These are phyloP conservation scores for Jacaranda mimosifolia DNA, from an alignment of 257 asterid genomes.

Conservation along the genomic window DNA sequence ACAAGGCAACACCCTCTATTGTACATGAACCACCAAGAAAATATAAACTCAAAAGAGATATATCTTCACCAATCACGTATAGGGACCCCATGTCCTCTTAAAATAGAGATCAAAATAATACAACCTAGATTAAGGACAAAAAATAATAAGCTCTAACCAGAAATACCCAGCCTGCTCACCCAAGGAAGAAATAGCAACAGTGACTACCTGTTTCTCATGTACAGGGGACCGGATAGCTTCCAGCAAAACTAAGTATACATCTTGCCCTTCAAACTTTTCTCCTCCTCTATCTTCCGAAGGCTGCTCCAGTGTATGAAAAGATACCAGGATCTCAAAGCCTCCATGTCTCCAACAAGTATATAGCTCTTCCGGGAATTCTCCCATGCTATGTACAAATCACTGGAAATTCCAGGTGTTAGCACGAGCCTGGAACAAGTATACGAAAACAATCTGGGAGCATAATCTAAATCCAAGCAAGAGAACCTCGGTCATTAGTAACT, in stretches of 20 bases:
- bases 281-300: slow-evolving; percentile 28
- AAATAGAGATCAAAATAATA: slow-evolving; percentile 51
- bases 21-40: slow-evolving; percentile 52
- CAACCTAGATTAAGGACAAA: slow-evolving; percentile 48
- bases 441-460: slow-evolving; percentile 48
- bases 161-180: slow-evolving; percentile 48
- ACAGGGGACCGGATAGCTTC: slow-evolving; percentile 50
- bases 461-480: slow-evolving; percentile 87
- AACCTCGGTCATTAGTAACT: slow-evolving; percentile 91
- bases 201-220: slow-evolving; percentile 62
- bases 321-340: slow-evolving; percentile 35
- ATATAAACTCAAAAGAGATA: slow-evolving; percentile 29
- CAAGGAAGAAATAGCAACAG: slow-evolving; percentile 38
- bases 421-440: slow-evolving; percentile 48
- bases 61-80: slow-evolving; percentile 53
- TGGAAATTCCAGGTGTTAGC: slow-evolving; percentile 66
- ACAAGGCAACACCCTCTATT: slow-evolving; percentile 57
- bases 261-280: slow-evolving; percentile 14
- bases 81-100: slow-evolving; percentile 41
- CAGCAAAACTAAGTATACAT: slow-evolving; percentile 32
- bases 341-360: slow-evolving; percentile 30
- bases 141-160: slow-evolving; percentile 33
- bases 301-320: slow-evolving; percentile 28
- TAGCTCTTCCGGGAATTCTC: slow-evolving; percentile 40
- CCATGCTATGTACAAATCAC: slow-evolving; percentile 76